Base-by-base conservation (phyloP, 169 alveolate species). In the Cryptosporidium muris region DNA sequence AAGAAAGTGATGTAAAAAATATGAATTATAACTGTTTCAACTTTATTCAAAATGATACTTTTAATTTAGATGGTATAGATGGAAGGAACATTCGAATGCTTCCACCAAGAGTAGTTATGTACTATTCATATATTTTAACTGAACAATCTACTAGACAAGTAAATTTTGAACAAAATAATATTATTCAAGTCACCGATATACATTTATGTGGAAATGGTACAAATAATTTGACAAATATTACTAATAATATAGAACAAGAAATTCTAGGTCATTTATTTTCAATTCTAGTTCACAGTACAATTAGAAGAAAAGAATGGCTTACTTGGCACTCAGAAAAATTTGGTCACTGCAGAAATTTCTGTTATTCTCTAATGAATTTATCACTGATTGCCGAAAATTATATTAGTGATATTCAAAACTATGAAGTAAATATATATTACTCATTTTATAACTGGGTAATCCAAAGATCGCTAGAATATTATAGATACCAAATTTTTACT, bases 321-420 rank as follows among this genome's bases (percentile, higher is more conserved):
- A n/a, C 54, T 4, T 66, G 81, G 81, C 81, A 66, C 42, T 51
- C 81, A 66, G 34, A 51, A 14, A 40, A 66, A 51, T 66, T 66
- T 34, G 53, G 40, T 4, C 51, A 66, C 12, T 52, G 51, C 5
- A 65, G 42, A 3, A 7, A 38, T 51, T 66, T 66, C 16, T 66
- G 66, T 52, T 16, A 66, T 51, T 66, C 81, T 36, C 16, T 66
- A 54, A 36, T 16, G 14, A 62, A 37, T 34, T 25, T 25, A 12
- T 60, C 38, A 34, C 65, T 66, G n/a, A 51, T 66, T 11, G 51
- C 42, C 12, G 56, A 40, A 11, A 66, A 37, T 5, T 47, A 34
- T 9, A 52, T 11, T 40, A 66, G 51, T 51, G 45, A 60, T 14
- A 54, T 36, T 7, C 54, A 66, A 42, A 42, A 66, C 8, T 42